Base-by-base conservation (phyloP, 1,284 basidiomycete species). In the Malassezia japonica region DNA sequence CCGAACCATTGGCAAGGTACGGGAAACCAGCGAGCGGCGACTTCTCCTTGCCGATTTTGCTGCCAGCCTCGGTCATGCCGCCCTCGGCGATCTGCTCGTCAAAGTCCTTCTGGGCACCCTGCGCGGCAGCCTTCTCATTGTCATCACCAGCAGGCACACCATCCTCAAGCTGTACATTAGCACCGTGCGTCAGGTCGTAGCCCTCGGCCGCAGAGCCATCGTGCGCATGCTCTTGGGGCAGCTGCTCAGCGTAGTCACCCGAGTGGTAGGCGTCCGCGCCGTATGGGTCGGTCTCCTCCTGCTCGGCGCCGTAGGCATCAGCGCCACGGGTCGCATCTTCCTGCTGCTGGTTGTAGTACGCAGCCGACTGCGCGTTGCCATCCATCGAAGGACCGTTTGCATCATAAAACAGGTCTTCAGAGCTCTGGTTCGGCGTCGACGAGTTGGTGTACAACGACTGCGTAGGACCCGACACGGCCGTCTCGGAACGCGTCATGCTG, bases 21-120 rank as follows among this genome's bases (percentile, higher is more conserved):
- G 46, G 38, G 27, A 48, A 54, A 16, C 51, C 51, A 1, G 51
- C 51, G 18, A 54, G 46, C 21, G 27, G 28, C 13, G 31, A 25
- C 13, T 43, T 36, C 4, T 43, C 34, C 25, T 18, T 37, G n/a
- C 6, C 29, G 6, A 25, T 15, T 16, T 43, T 25, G 24, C 24
- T 21, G 12, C 21, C 46, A n/a, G 23, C 9, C 4, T 20, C 2
- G 21, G 27, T 28, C 40, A 42, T 42, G 10, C 40, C 40, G 16
- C 27, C 40, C 25, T 38, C 45, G 32, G 35, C 35, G 16, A 28
- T 27, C 15, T 47, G 24, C 15, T 21, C 18, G 10, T 28, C 45
- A 6, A 25, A 32, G 8, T 20, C 16, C 18, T 35, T 16, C 10
- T 46, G 21, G 1, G n/a, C 29, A 9, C 15, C 13, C 1, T n/a